Evolutionary conservation across 2,329 filamentous ascomycete genomes (phyloP), one percentile per base, ranked within the genome.

Genomic region (Mycosphaerella sp.): DNA sequence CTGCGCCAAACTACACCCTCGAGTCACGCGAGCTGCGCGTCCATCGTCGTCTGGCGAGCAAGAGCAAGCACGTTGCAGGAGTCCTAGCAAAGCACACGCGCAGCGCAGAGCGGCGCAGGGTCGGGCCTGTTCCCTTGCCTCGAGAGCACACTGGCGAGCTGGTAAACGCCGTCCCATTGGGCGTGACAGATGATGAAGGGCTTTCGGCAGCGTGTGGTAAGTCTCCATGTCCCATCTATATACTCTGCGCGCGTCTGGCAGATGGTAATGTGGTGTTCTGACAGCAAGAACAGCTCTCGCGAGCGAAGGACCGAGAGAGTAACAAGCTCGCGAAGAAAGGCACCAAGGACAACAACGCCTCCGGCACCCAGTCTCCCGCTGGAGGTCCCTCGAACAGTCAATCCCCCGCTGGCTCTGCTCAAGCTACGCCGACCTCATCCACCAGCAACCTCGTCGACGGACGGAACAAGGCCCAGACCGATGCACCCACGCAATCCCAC

Each of bases 171-270:
- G 43, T 55, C 51, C 43, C 53, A 48, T 48, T 53, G 56, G 53
- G 51, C 59, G 54, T 46, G 51, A 57, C 48, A 51, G 61, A 68
- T 58, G 75, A 96, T 97, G 92, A 96, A 95, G 79, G 87, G 89
- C 73, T 95, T 97, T 76, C 87, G 90, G 76, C 89, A 95, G 80
- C 89, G 88, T 86, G 90, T 96, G 80, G 90, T 95, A 83, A 80
- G 88, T 83, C 55, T 51, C 43, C 53, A 39, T 62, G 61, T 63
- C 55, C 59, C 59, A 50, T 58, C 60, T 60, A 26, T 59, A 61
- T 59, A 59, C 55, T 47, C 59, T 60, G 48, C 44, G 38, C 40
- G 7, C 46, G 39, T 42, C 48, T 40, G 40, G 51, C 54, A 55
- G 47, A 64, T 66, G 66, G 60, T 67, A 58, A 67, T 67, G 54